A percentile compares a stretch with the other conserved stretches of the same genome.
Conservation (phyloP, 306 rosid species). For the Cucurbita ficifolia region DNA sequence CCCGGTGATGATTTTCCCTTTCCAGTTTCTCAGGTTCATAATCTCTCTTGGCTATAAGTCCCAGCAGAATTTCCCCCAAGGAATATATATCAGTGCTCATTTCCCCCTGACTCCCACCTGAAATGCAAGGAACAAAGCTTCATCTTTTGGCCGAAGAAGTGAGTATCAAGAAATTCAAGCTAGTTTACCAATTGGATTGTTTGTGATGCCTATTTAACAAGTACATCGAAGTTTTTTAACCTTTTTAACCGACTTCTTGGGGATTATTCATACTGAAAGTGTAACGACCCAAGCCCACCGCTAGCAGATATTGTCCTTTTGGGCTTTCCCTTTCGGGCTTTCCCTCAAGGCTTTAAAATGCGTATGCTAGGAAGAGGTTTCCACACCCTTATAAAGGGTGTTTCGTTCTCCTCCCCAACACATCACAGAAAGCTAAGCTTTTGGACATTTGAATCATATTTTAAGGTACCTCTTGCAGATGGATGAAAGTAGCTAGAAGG, state of each 20-base stretch:
- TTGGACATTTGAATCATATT: not conserved
- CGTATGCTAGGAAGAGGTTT: too few relatives aligned
- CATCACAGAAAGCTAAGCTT: not conserved
- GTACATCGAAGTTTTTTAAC: too few relatives aligned
- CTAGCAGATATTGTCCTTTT: too few relatives aligned
- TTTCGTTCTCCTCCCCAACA: too few relatives aligned
- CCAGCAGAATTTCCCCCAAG: constrained; percentile 40
- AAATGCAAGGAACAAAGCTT: not conserved
- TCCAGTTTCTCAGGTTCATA: constrained; percentile 8
- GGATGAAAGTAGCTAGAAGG: constrained; percentile 27
- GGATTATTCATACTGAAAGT: not conserved
- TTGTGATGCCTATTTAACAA: not conserved
- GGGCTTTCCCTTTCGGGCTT: too few relatives aligned
- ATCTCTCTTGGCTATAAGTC: constrained; percentile 31
- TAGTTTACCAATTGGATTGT: not conserved
- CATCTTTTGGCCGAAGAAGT: not conserved
- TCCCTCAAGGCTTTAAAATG: too few relatives aligned
- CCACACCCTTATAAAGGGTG: too few relatives aligned
- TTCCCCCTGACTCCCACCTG: constrained; percentile 27
- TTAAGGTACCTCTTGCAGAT: constrained; percentile 22
- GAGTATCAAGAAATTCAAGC: not conserved
- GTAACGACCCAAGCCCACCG: too few relatives aligned
- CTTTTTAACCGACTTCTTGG: not conserved
- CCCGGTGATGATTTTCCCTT: not conserved
- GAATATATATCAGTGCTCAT: constrained; percentile 35